Conservation (phyloP, 805 yeast genomes). For the Candida nanaspora region DNA sequence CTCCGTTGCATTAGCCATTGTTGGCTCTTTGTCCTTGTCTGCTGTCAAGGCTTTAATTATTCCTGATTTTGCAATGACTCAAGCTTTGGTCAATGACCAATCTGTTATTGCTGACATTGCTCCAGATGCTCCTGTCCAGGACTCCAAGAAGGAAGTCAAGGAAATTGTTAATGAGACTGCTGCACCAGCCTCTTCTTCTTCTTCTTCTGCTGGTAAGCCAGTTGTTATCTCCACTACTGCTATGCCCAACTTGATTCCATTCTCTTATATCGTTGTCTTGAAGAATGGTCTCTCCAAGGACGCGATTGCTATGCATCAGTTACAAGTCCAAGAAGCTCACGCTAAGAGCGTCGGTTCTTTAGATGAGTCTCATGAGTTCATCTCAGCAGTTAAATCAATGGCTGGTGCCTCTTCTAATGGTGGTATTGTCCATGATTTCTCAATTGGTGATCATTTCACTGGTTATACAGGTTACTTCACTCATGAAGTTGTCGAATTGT, state of each 20-base stretch:
- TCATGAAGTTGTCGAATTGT: slow-evolving; percentile 62
- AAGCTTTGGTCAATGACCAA: too few species aligned
- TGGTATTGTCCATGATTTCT: slow-evolving; percentile 56
- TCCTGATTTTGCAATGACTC: slow-evolving; percentile 36
- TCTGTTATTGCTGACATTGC: slow-evolving; percentile 49
- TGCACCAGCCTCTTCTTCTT: slow-evolving; percentile 1
- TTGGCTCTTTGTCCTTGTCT: slow-evolving; percentile 20
- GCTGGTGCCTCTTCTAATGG: slow-evolving; percentile 26
- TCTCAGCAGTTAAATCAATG: slow-evolving; percentile 17
- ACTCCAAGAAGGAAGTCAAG: background rate
- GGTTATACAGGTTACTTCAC: slow-evolving; percentile 89
- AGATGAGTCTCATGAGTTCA: slow-evolving; percentile 19
- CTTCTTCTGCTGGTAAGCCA: slow-evolving; percentile 5
- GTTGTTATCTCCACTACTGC: slow-evolving; percentile 30
- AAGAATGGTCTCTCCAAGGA: slow-evolving; percentile 53
- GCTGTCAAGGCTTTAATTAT: slow-evolving; percentile 50
- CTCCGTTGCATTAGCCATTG: slow-evolving; percentile 19
- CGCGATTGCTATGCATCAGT: slow-evolving; percentile 56
- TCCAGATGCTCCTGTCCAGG: slow-evolving; percentile 31
- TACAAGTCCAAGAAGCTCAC: slow-evolving; percentile 55
- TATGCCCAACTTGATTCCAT: slow-evolving; percentile 45
- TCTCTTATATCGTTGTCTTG: slow-evolving; percentile 81
- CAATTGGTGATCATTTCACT: slow-evolving; percentile 46
- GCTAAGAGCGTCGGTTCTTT: slow-evolving; percentile 27
- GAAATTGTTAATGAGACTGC: slow-evolving; percentile 2